Base-by-base conservation (phyloP, 345 rosid species). In the Populus ilicifolia region DNA sequence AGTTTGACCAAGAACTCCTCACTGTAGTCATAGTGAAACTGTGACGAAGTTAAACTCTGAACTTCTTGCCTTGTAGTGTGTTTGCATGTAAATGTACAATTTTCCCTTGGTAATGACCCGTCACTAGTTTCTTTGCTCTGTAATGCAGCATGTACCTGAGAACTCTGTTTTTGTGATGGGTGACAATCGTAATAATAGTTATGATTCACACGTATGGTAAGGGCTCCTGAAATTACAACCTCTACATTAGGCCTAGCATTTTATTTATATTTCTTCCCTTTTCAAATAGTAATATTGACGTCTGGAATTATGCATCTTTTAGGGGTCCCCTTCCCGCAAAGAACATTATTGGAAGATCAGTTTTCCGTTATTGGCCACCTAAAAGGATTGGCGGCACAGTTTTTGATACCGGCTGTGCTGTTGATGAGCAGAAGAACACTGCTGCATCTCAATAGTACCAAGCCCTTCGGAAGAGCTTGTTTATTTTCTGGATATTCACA, bases 151-250 rank as follows among this genome's bases (percentile, higher is more conserved):
- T 10, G 91, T 94, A 77, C 97, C 95, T 0, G 94, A 90, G 79
- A 88, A 90, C 76, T 90, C 88, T 6, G 98, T 92, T 54, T 94
- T 94, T 71, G 99, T 96, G 82, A 94, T 96, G 98, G 99, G 99
- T 44, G 99, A 96, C 69, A 94, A 96, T 81, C 92, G 99, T 33
- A 96, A 96, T 84, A 94, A 94, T 78, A 92, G 97, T 79, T 96
- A 96, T 25, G 99, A 96, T 80, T 96, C 99, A 2, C 99, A 96
- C 2, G 92, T 92, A 20, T 96, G 99, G 99, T 96, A 85, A 90
- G 59, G 75, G 65, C 52, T 59, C 39, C 54, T 46, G 70, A 50
- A 21, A 50, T 18, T 30, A 25, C n/a, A 23, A 18, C 63, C 44
- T 3, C 66, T 65, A 43, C 21, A 73, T 29, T 38, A 29, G 23